phyloP scores from a whole-genome alignment of 352 stramenopile genomes.

The Phytophthora megakarya region DNA sequence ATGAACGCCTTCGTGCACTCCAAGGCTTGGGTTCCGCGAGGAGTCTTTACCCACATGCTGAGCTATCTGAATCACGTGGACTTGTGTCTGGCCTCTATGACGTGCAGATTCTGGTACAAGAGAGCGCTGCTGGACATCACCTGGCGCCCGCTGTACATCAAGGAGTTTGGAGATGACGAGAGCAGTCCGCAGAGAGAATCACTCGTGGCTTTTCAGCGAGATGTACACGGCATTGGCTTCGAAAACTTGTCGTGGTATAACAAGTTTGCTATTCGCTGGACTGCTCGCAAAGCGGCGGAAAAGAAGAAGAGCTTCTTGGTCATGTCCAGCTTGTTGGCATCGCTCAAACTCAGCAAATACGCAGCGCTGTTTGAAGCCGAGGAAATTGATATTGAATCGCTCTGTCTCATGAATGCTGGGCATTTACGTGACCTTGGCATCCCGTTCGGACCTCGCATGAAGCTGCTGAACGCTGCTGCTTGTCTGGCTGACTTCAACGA shows the following conservation, averaged over 20 bases:
- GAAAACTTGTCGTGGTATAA: constrained; percentile 87
- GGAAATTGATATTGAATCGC: constrained; percentile 88
- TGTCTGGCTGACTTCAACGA: constrained; percentile 86
- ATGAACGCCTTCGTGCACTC: constrained; percentile 89
- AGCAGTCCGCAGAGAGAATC: constrained; percentile 79
- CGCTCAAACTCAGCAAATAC: constrained; percentile 84
- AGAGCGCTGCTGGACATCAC: constrained; percentile 82
- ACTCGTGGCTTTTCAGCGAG: constrained; percentile 85
- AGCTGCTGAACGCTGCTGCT: constrained; percentile 82
- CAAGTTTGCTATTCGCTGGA: constrained; percentile 85
- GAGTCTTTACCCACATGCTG: constrained; percentile 88
- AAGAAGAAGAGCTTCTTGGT: constrained; percentile 91
- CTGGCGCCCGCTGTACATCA: constrained; percentile 85
- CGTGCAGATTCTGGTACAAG: constrained; percentile 88
- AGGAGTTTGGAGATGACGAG: constrained; percentile 83
- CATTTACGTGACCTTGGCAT: constrained; percentile 85
- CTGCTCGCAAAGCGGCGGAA: constrained; percentile 76
- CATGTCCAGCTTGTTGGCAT: constrained; percentile 82
- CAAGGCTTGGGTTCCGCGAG: constrained; percentile 84
- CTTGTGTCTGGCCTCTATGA: constrained; percentile 84
- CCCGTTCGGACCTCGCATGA: constrained; percentile 84
- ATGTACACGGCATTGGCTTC: constrained; percentile 86
- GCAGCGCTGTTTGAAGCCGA: constrained; percentile 86
- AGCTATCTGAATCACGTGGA: constrained; percentile 89
- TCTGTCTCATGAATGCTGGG: constrained; percentile 88